Conservation (phyloP, 768 basidiomycete genomes). For the Suillus bovinus region DNA sequence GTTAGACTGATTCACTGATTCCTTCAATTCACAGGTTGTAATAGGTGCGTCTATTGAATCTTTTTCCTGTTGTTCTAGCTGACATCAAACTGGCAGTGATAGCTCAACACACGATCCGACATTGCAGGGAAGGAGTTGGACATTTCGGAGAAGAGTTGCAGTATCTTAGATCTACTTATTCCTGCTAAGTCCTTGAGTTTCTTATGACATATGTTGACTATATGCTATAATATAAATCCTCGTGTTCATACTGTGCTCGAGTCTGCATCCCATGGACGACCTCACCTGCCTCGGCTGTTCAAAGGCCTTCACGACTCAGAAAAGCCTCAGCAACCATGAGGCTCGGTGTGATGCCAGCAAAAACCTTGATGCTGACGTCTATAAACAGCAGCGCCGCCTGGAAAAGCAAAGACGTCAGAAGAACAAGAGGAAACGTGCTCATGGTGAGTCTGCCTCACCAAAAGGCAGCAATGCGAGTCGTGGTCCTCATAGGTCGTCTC, state of each 20-base stretch:
- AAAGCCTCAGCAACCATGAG: constrained; percentile 1
- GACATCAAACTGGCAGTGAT: no score
- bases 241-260: not conserved
- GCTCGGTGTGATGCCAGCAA: constrained; percentile 1
- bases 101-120: no score
- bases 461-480: no score
- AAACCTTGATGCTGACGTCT: constrained; percentile 1
- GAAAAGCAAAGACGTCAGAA: not conserved
- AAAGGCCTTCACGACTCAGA: constrained; percentile 4
- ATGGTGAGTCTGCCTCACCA: not conserved
- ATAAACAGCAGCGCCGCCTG: not conserved
- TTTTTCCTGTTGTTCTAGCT: no score
- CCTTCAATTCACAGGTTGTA: no score
- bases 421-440: not conserved
- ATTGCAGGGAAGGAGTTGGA: no score
- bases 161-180: not conserved
- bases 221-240: not conserved
- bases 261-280: not conserved
- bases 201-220: not conserved
- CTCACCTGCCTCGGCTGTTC: constrained; percentile 3
- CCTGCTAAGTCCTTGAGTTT: not conserved
- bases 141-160: not conserved
- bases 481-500: no score
- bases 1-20: no score
- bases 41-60: no score